These are phyloP conservation scores for Cordyceps fumosorosea DNA, from an alignment of 2,329 filamentous ascomycete species.

Conservation along the genomic window DNA sequence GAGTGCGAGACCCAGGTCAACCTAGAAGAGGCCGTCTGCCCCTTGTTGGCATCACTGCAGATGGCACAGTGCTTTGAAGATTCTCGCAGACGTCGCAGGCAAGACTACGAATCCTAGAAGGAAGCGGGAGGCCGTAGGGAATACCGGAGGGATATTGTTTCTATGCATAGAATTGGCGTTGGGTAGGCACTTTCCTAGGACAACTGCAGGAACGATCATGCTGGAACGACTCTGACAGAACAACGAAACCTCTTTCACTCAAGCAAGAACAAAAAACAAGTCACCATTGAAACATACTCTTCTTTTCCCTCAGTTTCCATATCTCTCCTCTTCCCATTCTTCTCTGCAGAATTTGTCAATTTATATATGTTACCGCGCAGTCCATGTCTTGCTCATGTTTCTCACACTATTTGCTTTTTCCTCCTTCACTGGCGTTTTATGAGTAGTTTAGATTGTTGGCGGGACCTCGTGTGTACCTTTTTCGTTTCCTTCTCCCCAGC, in stretches of 20 bases:
- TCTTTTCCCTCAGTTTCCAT: neutral
- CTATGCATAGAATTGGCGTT: conserved; percentile 12
- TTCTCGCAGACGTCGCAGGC: neutral
- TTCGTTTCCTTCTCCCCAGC: neutral
- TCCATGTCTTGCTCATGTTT: neutral
- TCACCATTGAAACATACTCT: conserved; percentile 1
- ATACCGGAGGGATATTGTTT: conserved; percentile 7
- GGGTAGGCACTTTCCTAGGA: neutral
- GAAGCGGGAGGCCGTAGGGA: neutral
- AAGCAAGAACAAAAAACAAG: neutral
- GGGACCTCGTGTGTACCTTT: neutral
- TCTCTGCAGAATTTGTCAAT: neutral
- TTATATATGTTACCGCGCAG: neutral
- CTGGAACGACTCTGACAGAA: neutral
- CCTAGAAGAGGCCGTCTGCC: no score
- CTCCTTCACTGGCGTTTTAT: neutral
- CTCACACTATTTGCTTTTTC: neutral
- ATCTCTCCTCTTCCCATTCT: neutral
- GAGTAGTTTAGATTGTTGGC: neutral
- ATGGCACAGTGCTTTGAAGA: no score
- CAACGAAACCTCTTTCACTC: neutral
- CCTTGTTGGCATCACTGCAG: no score
- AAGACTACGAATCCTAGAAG: neutral
- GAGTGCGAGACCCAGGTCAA: no score
- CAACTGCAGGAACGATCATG: neutral